These are phyloP conservation scores for Quercus suber DNA, from an alignment of 306 rosid genomes.

Conservation along the genomic window DNA sequence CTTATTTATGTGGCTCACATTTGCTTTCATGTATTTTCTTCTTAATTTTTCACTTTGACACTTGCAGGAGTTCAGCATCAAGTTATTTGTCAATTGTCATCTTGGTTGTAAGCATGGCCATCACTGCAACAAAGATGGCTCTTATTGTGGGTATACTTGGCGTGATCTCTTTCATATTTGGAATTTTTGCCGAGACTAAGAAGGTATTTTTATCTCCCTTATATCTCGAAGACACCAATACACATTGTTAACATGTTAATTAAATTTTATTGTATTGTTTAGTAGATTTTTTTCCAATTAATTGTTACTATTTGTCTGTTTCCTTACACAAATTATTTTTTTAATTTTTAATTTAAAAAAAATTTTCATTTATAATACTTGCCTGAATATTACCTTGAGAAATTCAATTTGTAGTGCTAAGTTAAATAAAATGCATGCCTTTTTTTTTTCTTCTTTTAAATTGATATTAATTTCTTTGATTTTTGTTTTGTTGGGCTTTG, in stretches of 20 bases:
- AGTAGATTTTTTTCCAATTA: too few species aligned
- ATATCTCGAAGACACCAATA: too few species aligned
- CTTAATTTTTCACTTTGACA: not conserved
- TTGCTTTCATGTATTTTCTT: not conserved
- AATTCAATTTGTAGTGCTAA: too few species aligned
- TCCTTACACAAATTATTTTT: too few species aligned
- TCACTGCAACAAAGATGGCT: conserved; percentile 35
- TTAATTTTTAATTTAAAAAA: too few species aligned
- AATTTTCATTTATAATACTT: too few species aligned
- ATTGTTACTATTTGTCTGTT: too few species aligned
- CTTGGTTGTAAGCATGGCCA: conserved; percentile 24
- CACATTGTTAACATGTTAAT: too few species aligned
- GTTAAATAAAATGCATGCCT: too few species aligned
- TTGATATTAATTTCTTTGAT: not conserved
- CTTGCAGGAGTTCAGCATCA: not conserved
- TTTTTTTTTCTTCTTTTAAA: not conserved
- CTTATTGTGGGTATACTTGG: conserved; percentile 27
- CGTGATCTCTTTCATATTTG: conserved; percentile 36
- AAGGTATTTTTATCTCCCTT: conserved; percentile 25
- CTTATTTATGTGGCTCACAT: not conserved
- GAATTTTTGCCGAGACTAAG: conserved; percentile 46
- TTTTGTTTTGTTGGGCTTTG: not conserved
- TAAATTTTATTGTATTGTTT: too few species aligned
- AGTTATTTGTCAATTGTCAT: not conserved
- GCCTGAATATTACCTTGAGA: too few species aligned